Evolutionary conservation across 108 stramenopile genomes (phyloP).

Genomic region (Skeletonema menzelii): DNA sequence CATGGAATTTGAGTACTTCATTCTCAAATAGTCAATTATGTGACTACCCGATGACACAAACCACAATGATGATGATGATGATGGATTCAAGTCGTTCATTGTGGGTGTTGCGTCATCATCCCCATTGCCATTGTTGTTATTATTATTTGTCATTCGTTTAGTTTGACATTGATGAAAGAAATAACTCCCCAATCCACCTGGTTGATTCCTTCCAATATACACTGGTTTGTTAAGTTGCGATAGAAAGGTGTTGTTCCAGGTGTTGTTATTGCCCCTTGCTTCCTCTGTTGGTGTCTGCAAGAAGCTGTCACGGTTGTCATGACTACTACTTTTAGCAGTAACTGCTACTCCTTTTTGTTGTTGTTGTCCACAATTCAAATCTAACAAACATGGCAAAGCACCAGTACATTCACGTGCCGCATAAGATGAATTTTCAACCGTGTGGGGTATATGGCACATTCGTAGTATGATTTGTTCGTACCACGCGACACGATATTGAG

Average conservation of each 20-base stretch:
- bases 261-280: neutral
- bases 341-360: too few relatives aligned
- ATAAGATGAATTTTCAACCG: constrained; percentile 61
- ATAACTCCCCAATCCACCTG: constrained; percentile 33
- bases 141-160: neutral
- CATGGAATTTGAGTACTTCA: constrained; percentile 4
- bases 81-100: neutral
- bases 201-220: constrained; percentile 62
- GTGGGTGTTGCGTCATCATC: neutral
- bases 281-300: too few relatives aligned
- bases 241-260: constrained; percentile 7
- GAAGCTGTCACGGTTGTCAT: too few relatives aligned
- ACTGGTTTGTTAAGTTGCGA: constrained; percentile 18
- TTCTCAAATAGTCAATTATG: constrained; percentile 64
- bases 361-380: constrained; percentile 24
- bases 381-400: constrained; percentile 52
- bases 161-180: neutral
- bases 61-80: neutral
- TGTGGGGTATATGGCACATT: constrained; percentile 58
- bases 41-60: constrained; percentile 42
- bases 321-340: neutral
- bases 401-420: constrained; percentile 58
- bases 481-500: constrained; percentile 73
- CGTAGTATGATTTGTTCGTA: constrained; percentile 67
- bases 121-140: neutral